Percentiles rank a stretch among this genome's conserved stretches.
These are phyloP conservation scores for Stylosanthes scabra DNA, from an alignment of 331 rosid species.

Conservation along the genomic window DNA sequence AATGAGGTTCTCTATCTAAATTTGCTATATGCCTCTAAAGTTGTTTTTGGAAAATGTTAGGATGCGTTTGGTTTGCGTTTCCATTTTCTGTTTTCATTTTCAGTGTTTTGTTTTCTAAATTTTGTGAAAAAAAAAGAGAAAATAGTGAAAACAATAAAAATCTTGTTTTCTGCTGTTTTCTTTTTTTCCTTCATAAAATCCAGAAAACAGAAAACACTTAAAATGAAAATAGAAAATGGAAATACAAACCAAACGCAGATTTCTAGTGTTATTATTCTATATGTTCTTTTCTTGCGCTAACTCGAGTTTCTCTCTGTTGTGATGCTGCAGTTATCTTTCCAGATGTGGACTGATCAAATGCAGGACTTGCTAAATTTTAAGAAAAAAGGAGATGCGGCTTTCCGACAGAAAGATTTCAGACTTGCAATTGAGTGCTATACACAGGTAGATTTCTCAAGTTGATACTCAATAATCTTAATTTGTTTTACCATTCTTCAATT, in stretches of 20 bases:
- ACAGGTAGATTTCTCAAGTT: constrained; percentile 58
- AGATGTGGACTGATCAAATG: constrained; percentile 90
- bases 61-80: not conserved
- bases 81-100: too few species aligned
- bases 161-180: too few species aligned
- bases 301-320: not conserved
- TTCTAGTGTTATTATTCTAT: too few species aligned
- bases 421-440: constrained; percentile 70
- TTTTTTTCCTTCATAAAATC: too few species aligned
- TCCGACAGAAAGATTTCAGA: constrained; percentile 67
- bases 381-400: constrained; percentile 78
- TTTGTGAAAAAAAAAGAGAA: not conserved
- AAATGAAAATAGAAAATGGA: too few species aligned
- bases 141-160: too few species aligned
- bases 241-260: too few species aligned
- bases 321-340: constrained; percentile 73
- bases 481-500: too few species aligned
- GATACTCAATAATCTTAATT: not conserved
- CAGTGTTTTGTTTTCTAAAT: not conserved
- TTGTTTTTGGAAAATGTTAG: not conserved
- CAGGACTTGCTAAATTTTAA: constrained; percentile 78
- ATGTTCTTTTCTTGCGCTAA: not conserved
- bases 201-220: too few species aligned
- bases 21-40: not conserved
- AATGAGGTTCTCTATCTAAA: constrained; percentile 64